Base-by-base conservation (phyloP, 2,329 filamentous ascomycete species). In the Niveomyces coronatus region DNA sequence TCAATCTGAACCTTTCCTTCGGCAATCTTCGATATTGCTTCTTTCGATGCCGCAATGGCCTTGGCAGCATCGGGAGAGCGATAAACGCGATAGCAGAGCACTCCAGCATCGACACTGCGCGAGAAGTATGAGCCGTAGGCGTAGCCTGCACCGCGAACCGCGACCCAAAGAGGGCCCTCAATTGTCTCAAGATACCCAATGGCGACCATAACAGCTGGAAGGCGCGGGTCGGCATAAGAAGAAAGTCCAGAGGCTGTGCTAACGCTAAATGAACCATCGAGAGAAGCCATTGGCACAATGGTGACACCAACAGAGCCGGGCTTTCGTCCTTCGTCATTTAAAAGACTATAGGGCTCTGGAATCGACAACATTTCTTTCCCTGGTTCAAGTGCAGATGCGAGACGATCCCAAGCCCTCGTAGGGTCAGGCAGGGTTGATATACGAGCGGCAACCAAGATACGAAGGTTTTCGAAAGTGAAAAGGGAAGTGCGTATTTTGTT, bases 161-260 rank as follows among this genome's bases (percentile, higher is more conserved):
- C 85, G 45, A 82, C 82, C 89, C 91, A 96, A 22, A 98, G 75
- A 1, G 91, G 91, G 0, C 91, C 91, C 60, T 98, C 91, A 14
- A 93, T 83, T 1, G 87, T 80, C 54, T 95, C 88, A 44, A 98
- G 80, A 55, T 95, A 96, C 15, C 87, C 79, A 35, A 87, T 76
- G 1, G 89, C 87, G 7, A 98, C 88, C 57, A 94, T 76, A 36
- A 94, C 71, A 3, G 88, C 80, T 0, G 91, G 87, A 1, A 96
- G 68, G 13, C 76, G 72, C 0, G 87, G 80, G 51, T 95, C 82
- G 4, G 73, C 69, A 53, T 82, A 88, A 0, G 81, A 85, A 17
- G 75, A 71, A 13, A 89, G 74, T 5, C 89, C 89, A 29, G 74
- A 73, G 3, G 81, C 71, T 9, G 82, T 82, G 49, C 85, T 78